Percentiles rank a stretch among this genome's conserved stretches.
Evolutionary conservation across 345 rosid species (phyloP).

Genomic region (Pugionium dolabratum): DNA sequence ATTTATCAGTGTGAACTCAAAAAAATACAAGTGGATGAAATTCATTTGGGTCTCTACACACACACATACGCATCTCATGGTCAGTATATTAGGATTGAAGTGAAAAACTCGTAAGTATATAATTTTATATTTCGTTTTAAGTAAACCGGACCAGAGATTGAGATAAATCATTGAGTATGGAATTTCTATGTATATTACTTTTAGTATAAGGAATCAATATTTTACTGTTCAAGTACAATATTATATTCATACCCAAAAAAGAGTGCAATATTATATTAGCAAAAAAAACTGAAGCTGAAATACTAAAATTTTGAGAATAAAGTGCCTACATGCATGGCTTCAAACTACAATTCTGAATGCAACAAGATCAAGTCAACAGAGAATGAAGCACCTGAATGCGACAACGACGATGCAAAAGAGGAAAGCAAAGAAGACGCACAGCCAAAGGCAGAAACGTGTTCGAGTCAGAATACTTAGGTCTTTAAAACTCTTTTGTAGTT

Average conservation of each 20-base stretch:
- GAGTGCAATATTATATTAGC: too few species aligned
- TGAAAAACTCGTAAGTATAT: background rate
- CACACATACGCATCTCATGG: background rate
- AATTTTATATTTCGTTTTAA: background rate
- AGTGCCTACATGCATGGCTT: background rate
- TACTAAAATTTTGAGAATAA: too few species aligned
- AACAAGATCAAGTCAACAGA: background rate
- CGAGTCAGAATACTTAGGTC: background rate
- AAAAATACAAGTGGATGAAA: background rate
- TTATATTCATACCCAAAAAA: background rate
- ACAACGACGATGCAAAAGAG: background rate
- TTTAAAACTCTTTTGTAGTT: too few species aligned
- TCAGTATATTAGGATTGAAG: slow-evolving; percentile 11
- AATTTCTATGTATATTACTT: background rate
- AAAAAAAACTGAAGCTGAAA: too few species aligned
- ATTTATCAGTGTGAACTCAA: background rate
- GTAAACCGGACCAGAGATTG: slow-evolving; percentile 3
- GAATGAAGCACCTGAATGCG: background rate
- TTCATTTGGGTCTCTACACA: background rate
- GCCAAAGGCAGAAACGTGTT: background rate
- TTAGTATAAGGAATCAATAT: background rate
- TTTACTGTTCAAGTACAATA: background rate
- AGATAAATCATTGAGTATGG: background rate
- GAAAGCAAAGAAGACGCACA: background rate
- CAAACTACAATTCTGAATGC: background rate